Evolutionary conservation across 2,329 filamentous ascomycete genomes (phyloP), one percentile per base, ranked within the genome.

Genomic region (Microcera coccophila): DNA sequence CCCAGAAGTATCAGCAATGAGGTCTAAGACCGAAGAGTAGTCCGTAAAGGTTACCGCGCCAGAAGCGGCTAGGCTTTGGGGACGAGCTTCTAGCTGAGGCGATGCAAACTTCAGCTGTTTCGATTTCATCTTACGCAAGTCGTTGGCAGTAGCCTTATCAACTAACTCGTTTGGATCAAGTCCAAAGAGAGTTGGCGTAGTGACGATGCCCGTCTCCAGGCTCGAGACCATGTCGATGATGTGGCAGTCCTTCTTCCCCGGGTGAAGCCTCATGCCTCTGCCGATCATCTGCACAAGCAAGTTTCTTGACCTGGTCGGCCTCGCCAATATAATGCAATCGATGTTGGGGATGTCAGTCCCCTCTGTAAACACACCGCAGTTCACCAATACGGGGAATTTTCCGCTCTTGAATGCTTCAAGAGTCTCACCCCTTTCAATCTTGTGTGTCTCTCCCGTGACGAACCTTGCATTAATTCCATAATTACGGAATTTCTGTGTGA

Each of bases 321-420:
- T 75, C 3, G 86, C 90, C 8, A 98, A 75, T 8, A 98, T 62
- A 18, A 98, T 80, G 60, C 93, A 97, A 68, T 98, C 93, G 52
- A 98, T 87, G 62, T 95, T 96, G 5, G 94, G 93, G 22, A 98
- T 95, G 59, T 98, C 93, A 1, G 93, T 98, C 2, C 93, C 93
- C 69, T 98, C 93, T 0, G 91, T 97, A 59, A 95, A 97, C 31
- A 98, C 87, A 8, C 90, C 90, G 60, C 93, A 97, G 62, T 98
- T 98, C 39, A 98, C 70, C 12, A 98, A 75, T 1, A 98, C 88
- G 0, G 89, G 88, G 49, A 87, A 97, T 33, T 90, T 78, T 7
- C 82, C 78, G 2, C 71, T 75, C 51, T 78, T 85, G 66, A 98
- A 98, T 3, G 79, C 79, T 22, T 87, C 82, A 2, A 98, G 73